phyloP scores from a whole-genome alignment of 2,329 filamentous ascomycete genomes.

The Boeremia exigua region DNA sequence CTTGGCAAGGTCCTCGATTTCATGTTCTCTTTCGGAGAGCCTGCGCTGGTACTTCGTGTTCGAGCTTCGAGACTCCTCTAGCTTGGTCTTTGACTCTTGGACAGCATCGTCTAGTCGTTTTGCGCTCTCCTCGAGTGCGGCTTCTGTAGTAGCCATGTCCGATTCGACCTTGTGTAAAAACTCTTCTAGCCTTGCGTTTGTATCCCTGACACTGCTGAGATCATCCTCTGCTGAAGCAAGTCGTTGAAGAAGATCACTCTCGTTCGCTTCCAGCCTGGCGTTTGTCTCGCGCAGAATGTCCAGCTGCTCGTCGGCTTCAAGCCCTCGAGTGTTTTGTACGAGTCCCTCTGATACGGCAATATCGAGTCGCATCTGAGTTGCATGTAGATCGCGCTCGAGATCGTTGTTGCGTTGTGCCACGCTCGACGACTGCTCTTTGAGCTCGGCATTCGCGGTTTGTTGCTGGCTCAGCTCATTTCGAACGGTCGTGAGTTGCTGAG shows the following conservation, averaged over 20 bases:
- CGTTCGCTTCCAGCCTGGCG: conserved; percentile 33
- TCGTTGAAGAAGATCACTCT: conserved; percentile 35
- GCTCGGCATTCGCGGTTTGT: conserved; percentile 15
- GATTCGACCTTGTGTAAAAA: conserved; percentile 41
- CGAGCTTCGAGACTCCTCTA: conserved; percentile 33
- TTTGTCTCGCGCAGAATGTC: conserved; percentile 34
- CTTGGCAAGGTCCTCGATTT: conserved; percentile 35
- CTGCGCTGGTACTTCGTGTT: conserved; percentile 42
- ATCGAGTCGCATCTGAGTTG: conserved; percentile 29
- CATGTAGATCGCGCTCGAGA: conserved; percentile 28
- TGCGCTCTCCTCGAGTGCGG: conserved; percentile 39
- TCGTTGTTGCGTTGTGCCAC: conserved; percentile 11
- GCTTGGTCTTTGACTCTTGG: conserved; percentile 37
- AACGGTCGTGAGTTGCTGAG: conserved; percentile 20
- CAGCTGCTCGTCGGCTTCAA: conserved; percentile 39
- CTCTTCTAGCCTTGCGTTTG: conserved; percentile 40
- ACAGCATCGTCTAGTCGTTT: conserved; percentile 36
- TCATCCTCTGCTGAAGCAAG: conserved; percentile 43
- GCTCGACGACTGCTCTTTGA: conserved; percentile 17
- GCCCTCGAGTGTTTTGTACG: conserved; percentile 24
- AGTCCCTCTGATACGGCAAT: conserved; percentile 30
- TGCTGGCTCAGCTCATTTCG: conserved; percentile 22
- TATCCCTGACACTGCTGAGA: conserved; percentile 32
- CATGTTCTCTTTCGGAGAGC: conserved; percentile 34
- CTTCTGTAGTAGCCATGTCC: conserved; percentile 40